A percentile compares a stretch with the other conserved stretches of the same genome.
Conservation (phyloP, 148 eudicot species). For the Rheum nobile region DNA sequence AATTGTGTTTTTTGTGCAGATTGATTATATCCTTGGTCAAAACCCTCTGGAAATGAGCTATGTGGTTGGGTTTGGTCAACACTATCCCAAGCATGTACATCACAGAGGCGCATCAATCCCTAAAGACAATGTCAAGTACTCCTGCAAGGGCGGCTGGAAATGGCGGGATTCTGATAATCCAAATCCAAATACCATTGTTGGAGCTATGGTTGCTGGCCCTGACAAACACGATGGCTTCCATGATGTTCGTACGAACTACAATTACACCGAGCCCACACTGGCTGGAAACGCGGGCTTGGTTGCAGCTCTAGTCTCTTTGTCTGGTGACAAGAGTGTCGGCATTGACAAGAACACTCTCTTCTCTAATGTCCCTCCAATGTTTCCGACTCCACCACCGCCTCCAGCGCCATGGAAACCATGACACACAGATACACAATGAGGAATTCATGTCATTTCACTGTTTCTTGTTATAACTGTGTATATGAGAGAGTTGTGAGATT, state of each 20-base stretch:
- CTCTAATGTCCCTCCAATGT: slow-evolving; percentile 79
- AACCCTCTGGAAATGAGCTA: slow-evolving; percentile 90
- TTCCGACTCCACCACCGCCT: slow-evolving; percentile 85
- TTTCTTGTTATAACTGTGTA: neutral
- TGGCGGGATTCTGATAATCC: slow-evolving; percentile 70
- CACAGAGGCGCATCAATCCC: slow-evolving; percentile 92
- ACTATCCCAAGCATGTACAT: slow-evolving; percentile 72
- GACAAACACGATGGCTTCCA: slow-evolving; percentile 73
- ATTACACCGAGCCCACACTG: slow-evolving; percentile 84
- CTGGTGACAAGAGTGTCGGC: slow-evolving; percentile 38
- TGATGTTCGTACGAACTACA: slow-evolving; percentile 69
- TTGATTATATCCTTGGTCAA: slow-evolving; percentile 74
- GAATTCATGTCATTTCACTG: neutral
- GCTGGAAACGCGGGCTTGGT: slow-evolving; percentile 93
- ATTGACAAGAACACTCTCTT: slow-evolving; percentile 86
- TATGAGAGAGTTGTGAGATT: neutral
- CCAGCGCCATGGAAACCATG: slow-evolving; percentile 93
- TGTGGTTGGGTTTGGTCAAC: slow-evolving; percentile 64
- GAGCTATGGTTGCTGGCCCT: slow-evolving; percentile 96
- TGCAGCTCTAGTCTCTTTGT: slow-evolving; percentile 71
- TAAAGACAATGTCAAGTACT: slow-evolving; percentile 66
- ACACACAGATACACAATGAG: neutral
- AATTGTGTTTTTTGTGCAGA: slow-evolving; percentile 24
- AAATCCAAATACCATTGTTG: slow-evolving; percentile 58
- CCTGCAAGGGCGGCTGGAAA: slow-evolving; percentile 92